A percentile compares a stretch with the other conserved stretches of the same genome.
Evolutionary conservation across 2,329 filamentous ascomycete species (phyloP).

Genomic region (Penicillium sclerotiorum): DNA sequence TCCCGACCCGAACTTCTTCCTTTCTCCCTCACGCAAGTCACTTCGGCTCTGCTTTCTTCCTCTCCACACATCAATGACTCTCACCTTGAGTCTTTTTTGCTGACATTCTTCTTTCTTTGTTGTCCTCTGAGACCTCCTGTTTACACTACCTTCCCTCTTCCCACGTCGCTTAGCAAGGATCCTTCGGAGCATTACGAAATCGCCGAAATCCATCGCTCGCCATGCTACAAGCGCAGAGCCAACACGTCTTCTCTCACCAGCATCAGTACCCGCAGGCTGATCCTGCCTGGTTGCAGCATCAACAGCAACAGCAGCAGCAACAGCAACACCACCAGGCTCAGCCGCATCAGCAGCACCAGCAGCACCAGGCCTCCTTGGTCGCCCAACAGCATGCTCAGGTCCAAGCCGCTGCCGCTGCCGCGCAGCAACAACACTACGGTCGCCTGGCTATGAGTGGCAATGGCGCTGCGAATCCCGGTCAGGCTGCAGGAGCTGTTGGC

Average conservation of each 20-base stretch:
- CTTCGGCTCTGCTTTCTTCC: constrained; percentile 19
- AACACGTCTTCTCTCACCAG: constrained; percentile 65
- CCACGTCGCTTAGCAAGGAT: constrained; percentile 13
- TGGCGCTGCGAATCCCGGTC: constrained; percentile 41
- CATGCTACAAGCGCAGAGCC: constrained; percentile 55
- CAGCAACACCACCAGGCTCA: constrained; percentile 43
- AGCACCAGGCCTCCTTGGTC: constrained; percentile 48
- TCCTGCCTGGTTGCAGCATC: constrained; percentile 49
- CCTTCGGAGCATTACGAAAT: constrained; percentile 31
- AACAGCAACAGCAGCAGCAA: constrained; percentile 42
- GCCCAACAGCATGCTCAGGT: constrained; percentile 58
- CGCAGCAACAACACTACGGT: constrained; percentile 64
- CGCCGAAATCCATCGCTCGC: constrained; percentile 30
- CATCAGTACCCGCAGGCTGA: constrained; percentile 55
- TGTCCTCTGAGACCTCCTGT: constrained; percentile 15
- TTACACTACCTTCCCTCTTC: neutral
- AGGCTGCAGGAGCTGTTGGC: constrained; percentile 43
- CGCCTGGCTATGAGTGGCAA: constrained; percentile 70
- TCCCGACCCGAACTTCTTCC: constrained; percentile 36
- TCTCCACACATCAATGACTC: constrained; percentile 34
- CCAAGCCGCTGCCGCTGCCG: constrained; percentile 48
- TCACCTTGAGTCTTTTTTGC: constrained; percentile 23
- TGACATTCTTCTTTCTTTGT: constrained; percentile 24
- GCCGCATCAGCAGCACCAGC: constrained; percentile 43
- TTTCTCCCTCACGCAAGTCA: constrained; percentile 26